Percentiles rank a stretch among this genome's conserved stretches.
phyloP scores from a whole-genome alignment of 225 moss, liverwort and hornwort genomes.

The Neckera pumila region DNA sequence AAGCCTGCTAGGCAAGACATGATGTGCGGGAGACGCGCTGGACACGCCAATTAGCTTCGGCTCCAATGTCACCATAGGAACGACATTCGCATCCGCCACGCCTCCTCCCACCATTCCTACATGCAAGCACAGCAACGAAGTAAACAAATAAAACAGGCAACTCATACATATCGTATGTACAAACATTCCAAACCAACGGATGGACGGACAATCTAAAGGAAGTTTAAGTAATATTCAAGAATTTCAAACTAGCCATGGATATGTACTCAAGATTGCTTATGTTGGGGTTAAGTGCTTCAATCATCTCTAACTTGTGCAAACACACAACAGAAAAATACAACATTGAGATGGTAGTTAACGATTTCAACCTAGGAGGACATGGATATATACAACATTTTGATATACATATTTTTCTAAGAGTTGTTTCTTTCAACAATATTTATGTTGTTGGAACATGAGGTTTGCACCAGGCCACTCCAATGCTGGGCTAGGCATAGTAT shows the following conservation, averaged over 20 bases:
- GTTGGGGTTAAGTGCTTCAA: background rate
- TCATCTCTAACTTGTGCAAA: background rate
- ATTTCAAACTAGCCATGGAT: background rate
- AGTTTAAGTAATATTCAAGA: background rate
- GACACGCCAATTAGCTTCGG: background rate
- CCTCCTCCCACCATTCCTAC: background rate
- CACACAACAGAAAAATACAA: background rate
- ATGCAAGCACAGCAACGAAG: background rate
- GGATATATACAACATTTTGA: background rate
- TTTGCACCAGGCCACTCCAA: background rate
- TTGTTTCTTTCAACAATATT: background rate
- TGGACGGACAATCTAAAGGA: background rate
- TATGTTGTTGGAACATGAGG: background rate
- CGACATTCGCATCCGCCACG: background rate
- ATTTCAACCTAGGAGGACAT: background rate
- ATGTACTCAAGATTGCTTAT: background rate
- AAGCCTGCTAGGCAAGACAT: background rate
- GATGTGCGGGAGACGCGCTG: background rate
- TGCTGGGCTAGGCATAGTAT: background rate
- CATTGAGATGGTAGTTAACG: background rate
- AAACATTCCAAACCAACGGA: background rate
- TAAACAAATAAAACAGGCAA: background rate
- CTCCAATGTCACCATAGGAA: constrained; percentile 19
- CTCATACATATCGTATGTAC: background rate
- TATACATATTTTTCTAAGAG: background rate